Percentiles rank a stretch among this genome's conserved stretches.
These are phyloP conservation scores for Ophiocordyceps sinensis DNA, from an alignment of 2,329 filamentous ascomycete species.

Conservation along the genomic window DNA sequence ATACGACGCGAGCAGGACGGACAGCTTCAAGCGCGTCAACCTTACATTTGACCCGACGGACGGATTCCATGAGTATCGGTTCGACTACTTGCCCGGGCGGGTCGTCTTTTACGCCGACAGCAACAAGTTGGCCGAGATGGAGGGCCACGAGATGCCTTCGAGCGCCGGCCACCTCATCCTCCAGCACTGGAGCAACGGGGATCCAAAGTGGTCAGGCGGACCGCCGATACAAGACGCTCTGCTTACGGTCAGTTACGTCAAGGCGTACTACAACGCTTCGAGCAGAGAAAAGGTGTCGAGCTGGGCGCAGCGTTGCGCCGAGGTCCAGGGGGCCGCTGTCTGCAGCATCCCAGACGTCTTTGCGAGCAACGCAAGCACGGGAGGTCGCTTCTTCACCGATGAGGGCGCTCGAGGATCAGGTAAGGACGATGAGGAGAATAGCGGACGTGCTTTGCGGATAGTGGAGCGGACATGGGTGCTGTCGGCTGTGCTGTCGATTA, in stretches of 20 bases:
- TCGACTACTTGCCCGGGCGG: slow-evolving; percentile 51
- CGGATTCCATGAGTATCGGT: slow-evolving; percentile 63
- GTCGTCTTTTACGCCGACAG: slow-evolving; percentile 61
- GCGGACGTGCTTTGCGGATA: background rate
- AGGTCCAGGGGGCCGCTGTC: slow-evolving; percentile 4
- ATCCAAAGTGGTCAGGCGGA: slow-evolving; percentile 54
- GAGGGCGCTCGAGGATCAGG: background rate
- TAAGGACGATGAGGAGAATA: background rate
- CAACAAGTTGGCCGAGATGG: slow-evolving; percentile 38
- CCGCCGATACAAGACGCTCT: slow-evolving; percentile 49
- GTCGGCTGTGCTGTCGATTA: background rate
- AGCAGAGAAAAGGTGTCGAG: slow-evolving; percentile 6
- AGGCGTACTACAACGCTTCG: slow-evolving; percentile 68
- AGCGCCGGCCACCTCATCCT: slow-evolving; percentile 52
- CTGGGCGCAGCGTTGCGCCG: slow-evolving; percentile 2
- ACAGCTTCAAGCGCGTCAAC: slow-evolving; percentile 39
- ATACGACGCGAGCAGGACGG: slow-evolving; percentile 46
- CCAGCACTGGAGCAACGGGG: slow-evolving; percentile 69
- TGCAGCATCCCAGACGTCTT: slow-evolving; percentile 12
- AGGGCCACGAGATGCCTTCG: slow-evolving; percentile 40
- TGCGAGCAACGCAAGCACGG: slow-evolving; percentile 9
- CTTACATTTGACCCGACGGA: slow-evolving; percentile 52
- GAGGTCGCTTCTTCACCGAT: slow-evolving; percentile 8
- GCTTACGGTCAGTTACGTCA: slow-evolving; percentile 54
- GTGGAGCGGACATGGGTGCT: background rate